Percentiles rank a stretch among this genome's conserved stretches.
Evolutionary conservation across 441 rosid species (phyloP).

Genomic region (Heliophila coronopifolia): DNA sequence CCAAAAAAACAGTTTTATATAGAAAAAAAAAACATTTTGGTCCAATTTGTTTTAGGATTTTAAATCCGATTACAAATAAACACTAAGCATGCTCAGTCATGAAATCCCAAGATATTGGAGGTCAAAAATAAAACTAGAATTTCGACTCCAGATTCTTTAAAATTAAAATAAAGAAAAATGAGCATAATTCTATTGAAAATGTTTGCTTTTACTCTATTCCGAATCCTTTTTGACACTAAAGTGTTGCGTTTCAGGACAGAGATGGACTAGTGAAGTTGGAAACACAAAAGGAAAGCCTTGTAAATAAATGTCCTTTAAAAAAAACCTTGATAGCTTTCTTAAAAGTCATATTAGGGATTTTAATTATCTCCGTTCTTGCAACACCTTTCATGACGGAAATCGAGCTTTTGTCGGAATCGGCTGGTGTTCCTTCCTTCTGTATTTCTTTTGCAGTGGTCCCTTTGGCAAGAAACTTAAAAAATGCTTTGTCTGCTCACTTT

Average conservation of each 20-base stretch:
- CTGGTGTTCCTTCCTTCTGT: slow-evolving; percentile 44
- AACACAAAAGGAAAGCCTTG: slow-evolving; percentile 8
- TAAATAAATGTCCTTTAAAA: slow-evolving; percentile 10
- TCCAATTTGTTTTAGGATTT: too few relatives aligned
- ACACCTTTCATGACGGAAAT: slow-evolving; percentile 36
- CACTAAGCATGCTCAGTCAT: too few relatives aligned
- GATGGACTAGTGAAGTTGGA: slow-evolving; percentile 20
- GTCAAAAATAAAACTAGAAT: too few relatives aligned
- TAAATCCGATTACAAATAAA: too few relatives aligned
- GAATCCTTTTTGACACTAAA: too few relatives aligned
- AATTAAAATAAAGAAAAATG: too few relatives aligned
- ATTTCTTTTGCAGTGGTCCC: slow-evolving; percentile 41
- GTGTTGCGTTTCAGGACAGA: slow-evolving; percentile 1
- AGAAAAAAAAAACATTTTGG: too few relatives aligned
- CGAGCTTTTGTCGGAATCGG: slow-evolving; percentile 34
- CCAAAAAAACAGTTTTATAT: too few relatives aligned
- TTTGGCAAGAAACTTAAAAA: slow-evolving; percentile 41
- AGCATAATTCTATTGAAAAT: too few relatives aligned
- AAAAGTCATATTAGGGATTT: slow-evolving; percentile 29
- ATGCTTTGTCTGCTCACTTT: slow-evolving; percentile 35
- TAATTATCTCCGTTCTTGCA: slow-evolving; percentile 34
- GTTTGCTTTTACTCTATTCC: too few relatives aligned
- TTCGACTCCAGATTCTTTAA: too few relatives aligned
- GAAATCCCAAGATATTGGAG: too few relatives aligned
- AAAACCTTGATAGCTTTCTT: slow-evolving; percentile 21